A percentile compares a stretch with the other conserved stretches of the same genome.
phyloP scores from a whole-genome alignment of 2,329 filamentous ascomycete species.

The Dryadomyces quercus-mongolicae region DNA sequence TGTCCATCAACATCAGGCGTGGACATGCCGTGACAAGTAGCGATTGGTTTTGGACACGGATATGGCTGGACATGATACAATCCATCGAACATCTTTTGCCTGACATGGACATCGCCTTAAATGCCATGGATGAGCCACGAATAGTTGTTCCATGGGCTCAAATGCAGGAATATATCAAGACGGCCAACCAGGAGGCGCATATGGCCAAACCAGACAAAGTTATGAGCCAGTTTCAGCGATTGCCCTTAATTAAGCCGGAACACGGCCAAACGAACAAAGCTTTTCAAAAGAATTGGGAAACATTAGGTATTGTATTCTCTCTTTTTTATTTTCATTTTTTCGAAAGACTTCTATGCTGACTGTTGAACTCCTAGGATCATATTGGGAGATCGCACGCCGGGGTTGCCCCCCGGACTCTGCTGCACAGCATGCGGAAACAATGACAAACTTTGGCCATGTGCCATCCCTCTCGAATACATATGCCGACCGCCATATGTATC shows the following conservation, averaged over 20 bases:
- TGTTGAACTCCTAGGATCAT: constrained; percentile 18
- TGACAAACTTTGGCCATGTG: constrained; percentile 31
- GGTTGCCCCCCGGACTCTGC: constrained; percentile 52
- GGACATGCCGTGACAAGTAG: constrained; percentile 36
- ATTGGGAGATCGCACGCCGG: constrained; percentile 44
- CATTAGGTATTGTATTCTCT: constrained; percentile 23
- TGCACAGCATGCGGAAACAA: constrained; percentile 35
- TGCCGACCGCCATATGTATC: constrained; percentile 34
- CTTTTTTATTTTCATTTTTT: background rate
- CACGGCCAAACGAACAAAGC: constrained; percentile 21
- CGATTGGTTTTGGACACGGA: constrained; percentile 46
- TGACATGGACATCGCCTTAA: constrained; percentile 57
- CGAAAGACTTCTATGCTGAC: background rate
- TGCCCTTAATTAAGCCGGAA: constrained; percentile 22
- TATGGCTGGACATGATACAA: constrained; percentile 42
- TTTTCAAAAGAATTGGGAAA: constrained; percentile 35
- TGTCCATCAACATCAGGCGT: constrained; percentile 47
- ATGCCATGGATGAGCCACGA: constrained; percentile 55
- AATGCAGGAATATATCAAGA: constrained; percentile 39
- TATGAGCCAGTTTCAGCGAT: constrained; percentile 28
- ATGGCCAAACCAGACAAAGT: constrained; percentile 18
- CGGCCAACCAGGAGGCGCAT: constrained; percentile 32
- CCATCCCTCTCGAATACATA: constrained; percentile 32
- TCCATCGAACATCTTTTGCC: constrained; percentile 44
- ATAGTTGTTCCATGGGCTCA: constrained; percentile 52